Percentiles rank a stretch among this genome's conserved stretches.
Evolutionary conservation across 192 early-diverging fungal genomes (phyloP).

Genomic region (Geranomyces michiganensis): DNA sequence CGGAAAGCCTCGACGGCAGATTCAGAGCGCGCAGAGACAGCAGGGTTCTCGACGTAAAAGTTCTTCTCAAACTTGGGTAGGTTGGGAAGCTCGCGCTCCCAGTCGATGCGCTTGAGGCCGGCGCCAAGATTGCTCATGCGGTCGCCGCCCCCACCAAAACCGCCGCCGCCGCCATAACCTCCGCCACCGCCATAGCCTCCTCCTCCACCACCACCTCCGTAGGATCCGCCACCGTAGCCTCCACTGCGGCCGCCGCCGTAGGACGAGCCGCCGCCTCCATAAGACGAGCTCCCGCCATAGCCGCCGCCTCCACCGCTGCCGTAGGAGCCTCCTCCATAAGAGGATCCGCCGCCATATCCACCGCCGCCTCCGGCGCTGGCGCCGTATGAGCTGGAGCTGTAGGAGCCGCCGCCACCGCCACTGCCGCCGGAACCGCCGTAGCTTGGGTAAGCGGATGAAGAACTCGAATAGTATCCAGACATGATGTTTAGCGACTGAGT

Average conservation of each 20-base stretch:
- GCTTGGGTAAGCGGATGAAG: background rate
- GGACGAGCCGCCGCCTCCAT: slow-evolving; percentile 10
- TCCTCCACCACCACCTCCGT: slow-evolving; percentile 41
- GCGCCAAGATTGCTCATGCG: slow-evolving; percentile 57
- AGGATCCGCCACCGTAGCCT: slow-evolving; percentile 32
- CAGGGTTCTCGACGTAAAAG: slow-evolving; percentile 85
- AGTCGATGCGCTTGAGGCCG: slow-evolving; percentile 63
- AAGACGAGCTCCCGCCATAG: slow-evolving; percentile 8
- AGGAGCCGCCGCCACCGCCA: background rate
- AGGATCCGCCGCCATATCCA: background rate
- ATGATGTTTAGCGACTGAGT: background rate
- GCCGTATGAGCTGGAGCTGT: background rate
- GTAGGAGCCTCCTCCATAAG: background rate
- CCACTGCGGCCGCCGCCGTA: background rate
- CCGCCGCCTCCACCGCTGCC: slow-evolving; percentile 1
- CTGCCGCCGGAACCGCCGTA: background rate
- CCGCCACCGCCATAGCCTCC: slow-evolving; percentile 50
- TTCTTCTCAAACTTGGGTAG: slow-evolving; percentile 91
- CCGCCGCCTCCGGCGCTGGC: background rate
- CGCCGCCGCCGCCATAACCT: slow-evolving; percentile 46
- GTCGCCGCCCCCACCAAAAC: slow-evolving; percentile 42
- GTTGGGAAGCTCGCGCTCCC: slow-evolving; percentile 56
- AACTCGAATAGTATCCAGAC: slow-evolving; percentile 9
- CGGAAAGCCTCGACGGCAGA: slow-evolving; percentile 80
- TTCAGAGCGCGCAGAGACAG: slow-evolving; percentile 67